Base-by-base conservation (phyloP, 2,329 filamentous ascomycete genomes). In the Cercospora citrullina region DNA sequence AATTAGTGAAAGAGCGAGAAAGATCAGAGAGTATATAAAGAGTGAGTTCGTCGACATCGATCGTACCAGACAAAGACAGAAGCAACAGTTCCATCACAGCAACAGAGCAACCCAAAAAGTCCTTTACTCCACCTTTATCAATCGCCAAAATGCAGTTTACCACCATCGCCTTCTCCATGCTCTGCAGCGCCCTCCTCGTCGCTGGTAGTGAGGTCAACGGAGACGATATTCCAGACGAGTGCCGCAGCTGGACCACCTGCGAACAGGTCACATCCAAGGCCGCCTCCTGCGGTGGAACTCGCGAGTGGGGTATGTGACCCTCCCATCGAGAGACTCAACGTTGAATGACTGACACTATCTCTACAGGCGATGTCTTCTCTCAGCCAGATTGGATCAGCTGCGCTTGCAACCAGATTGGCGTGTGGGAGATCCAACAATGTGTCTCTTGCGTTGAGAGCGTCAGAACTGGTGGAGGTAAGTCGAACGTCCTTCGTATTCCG, bases 71-170 rank as follows among this genome's bases (percentile, higher is more conserved):
- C 0, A 1, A 23, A 55, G 23, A 28, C 16, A 23, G 16, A 30
- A 55, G 23, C 48, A 55, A 55, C 33, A 42, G 58, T 36, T 26
- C 48, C 21, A 28, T 16, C 23, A 55, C 23, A 55, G 3, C 4
- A 30, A 55, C 23, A 28, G 23, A 53, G 9, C 16, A 28, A 12
- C 48, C 12, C 12, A 2, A 8, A 53, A 53, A 53, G 21, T 7
- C 21, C 21, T 55, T 62, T 3, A 62, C 23, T 21, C 36, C 7
- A 51, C 3, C 5, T 21, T 4, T 10, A 21, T 21, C 12, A 28
- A 18, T 14, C 16, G 33, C 31, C 48, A 55, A 23, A 23, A 58
- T 62, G 60, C 60, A 42, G n/a, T 62, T 62, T 26, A 48, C 60
- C 12, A 9, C 8, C 62, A 18, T 28, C 53, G 51, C 53, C 5